Base-by-base conservation (phyloP, 192 early-diverging fungal genomes). In the Mortierella antarctica region DNA sequence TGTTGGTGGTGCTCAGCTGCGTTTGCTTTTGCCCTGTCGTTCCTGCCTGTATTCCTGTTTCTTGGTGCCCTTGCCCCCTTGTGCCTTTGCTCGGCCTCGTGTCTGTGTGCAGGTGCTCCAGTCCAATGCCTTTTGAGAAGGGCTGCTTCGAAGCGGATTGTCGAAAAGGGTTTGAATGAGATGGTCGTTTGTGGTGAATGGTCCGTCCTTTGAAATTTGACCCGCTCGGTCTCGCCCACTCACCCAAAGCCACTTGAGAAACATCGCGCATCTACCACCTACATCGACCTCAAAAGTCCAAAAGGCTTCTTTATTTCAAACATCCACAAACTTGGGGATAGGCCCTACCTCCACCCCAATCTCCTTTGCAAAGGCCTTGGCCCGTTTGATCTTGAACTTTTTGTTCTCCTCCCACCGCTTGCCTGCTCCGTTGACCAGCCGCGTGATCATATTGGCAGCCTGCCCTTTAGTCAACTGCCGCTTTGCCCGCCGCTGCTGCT, bases 361-460 rank as follows among this genome's bases (percentile, higher is more conserved):
- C 56, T 73, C 67, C 58, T 68, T 69, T 31, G 74, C 82, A 18
- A 72, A 17, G 4, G 51, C 67, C 40, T 73, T 70, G 5, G 66
- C 62, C 18, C 56, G 47, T 64, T 83, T 81, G 48, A 71, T 47
- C 53, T 58, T 70, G 49, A 58, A 64, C 55, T 72, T 83, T 18
- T 67, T 65, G 53, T 62, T 67, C 46, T 71, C 58, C 23, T 64
- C 59, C 90, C 90, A 90, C 18, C 74, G 67, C 59, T 84, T 85
- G 7, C 74, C 66, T 8, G 84, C 84, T 2, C 93, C 93, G 58
- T 86, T 82, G 2, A 71, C 82, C 44, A 91, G 49, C 15, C 85
- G 80, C 21, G 87, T 84, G 50, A 95, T 89, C 55, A 96, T 59
- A 74, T 94, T 91, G 57, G 90, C 85, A 1, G 94, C 95, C 39